Conservation (phyloP, 2,329 filamentous ascomycete genomes). For the Cladosporium halotolerans region DNA sequence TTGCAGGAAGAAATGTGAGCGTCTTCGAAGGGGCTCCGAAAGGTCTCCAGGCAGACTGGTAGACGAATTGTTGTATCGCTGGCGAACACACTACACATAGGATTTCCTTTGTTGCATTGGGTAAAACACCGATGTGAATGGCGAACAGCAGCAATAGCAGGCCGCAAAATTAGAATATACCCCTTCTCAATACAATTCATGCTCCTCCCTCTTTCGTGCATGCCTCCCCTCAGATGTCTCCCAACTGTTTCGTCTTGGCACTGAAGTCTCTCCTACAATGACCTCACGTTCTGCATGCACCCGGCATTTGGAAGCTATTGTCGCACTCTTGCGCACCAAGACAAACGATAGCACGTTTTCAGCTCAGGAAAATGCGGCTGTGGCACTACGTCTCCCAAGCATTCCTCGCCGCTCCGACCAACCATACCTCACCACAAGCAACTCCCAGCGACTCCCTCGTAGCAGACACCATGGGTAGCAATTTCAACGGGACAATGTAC, state of each 20-base stretch:
- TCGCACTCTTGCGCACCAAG: too few species aligned
- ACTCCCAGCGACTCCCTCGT: background rate
- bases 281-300: background rate
- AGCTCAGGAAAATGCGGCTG: background rate
- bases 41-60: too few species aligned
- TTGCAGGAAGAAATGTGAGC: slow-evolving; percentile 34
- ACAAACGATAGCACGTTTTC: too few species aligned
- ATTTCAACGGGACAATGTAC: slow-evolving; percentile 43
- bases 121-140: background rate
- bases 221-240: background rate
- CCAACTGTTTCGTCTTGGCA: background rate
- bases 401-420: background rate
- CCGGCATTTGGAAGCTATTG: too few species aligned
- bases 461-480: background rate
- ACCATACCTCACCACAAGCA: background rate
- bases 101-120: background rate
- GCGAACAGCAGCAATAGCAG: slow-evolving; percentile 2
- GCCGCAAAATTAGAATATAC: slow-evolving; percentile 10
- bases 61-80: background rate
- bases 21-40: background rate
- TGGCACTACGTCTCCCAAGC: slow-evolving; percentile 8
- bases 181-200: background rate
- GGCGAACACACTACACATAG: background rate
- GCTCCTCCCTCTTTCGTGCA: too few species aligned
- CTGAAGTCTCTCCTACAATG: background rate